These are phyloP conservation scores for Grosmannia clavigera DNA, from an alignment of 2,329 filamentous ascomycete species.

Conservation along the genomic window DNA sequence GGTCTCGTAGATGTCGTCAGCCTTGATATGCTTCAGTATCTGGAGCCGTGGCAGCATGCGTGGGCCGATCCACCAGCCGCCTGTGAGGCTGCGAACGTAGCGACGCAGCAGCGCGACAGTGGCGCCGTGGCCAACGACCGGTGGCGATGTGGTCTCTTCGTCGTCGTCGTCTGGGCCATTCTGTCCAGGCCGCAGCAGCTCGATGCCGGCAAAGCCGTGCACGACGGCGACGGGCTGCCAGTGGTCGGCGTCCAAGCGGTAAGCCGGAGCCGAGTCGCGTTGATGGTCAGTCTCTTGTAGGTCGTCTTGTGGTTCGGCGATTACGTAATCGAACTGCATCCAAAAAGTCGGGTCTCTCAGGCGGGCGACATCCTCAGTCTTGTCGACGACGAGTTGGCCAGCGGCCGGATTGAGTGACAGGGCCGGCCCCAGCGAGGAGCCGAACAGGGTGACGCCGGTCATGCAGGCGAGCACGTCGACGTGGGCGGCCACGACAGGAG, in stretches of 20 bases:
- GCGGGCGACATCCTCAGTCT: constrained; percentile 40
- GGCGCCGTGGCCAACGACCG: constrained; percentile 33
- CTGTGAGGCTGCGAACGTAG: constrained; percentile 31
- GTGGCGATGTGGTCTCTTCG: constrained; percentile 9
- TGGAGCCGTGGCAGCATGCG: constrained; percentile 44
- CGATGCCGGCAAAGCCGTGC: constrained; percentile 45
- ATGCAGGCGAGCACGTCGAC: constrained; percentile 57
- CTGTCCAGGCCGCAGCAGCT: constrained; percentile 39
- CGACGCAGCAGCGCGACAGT: constrained; percentile 26
- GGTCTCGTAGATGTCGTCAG: background rate
- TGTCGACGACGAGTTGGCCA: constrained; percentile 36
- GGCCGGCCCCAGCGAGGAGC: constrained; percentile 24
- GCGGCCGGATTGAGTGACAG: constrained; percentile 13
- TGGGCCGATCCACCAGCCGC: constrained; percentile 55
- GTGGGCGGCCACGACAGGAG: constrained; percentile 34
- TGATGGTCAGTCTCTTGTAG: no score
- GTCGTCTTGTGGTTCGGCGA: constrained; percentile 33
- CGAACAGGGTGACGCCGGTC: constrained; percentile 58
- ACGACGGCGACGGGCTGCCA: constrained; percentile 48
- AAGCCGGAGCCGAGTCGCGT: no score
- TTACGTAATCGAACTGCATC: constrained; percentile 49
- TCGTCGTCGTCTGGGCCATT: constrained; percentile 9
- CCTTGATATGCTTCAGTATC: constrained; percentile 29
- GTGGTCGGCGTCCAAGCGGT: constrained; percentile 6
- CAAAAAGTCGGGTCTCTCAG: constrained; percentile 43